Conservation (phyloP, 768 basidiomycete genomes). For the Auricularia cornea region DNA sequence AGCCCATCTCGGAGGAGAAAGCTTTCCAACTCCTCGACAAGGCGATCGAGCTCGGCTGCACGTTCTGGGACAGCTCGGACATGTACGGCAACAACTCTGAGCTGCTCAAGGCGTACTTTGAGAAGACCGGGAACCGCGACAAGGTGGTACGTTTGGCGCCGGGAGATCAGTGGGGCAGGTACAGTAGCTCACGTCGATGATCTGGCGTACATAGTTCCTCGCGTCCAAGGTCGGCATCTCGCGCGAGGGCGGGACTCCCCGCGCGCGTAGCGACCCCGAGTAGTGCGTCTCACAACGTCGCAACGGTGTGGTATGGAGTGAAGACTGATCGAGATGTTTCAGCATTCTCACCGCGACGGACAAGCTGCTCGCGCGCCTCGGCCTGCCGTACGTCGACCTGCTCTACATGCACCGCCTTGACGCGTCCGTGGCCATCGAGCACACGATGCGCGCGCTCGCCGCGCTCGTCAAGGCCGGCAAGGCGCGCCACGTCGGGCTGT, state of each 20-base stretch:
- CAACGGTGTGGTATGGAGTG: neutral
- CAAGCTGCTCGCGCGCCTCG: neutral
- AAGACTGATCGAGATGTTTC: neutral
- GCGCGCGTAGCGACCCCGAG: no score
- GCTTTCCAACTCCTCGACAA: neutral
- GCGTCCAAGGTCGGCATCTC: no score
- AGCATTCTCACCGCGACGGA: neutral
- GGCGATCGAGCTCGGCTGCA: neutral
- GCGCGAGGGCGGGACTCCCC: no score
- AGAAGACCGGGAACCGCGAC: neutral
- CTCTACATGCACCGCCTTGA: slow-evolving; percentile 13
- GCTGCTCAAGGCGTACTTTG: neutral
- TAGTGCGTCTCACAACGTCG: no score
- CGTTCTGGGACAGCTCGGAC: neutral
- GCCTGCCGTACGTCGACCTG: no score
- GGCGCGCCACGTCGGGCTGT: slow-evolving; percentile 3
- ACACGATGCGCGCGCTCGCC: neutral
- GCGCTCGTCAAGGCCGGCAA: neutral
- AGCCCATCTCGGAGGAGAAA: neutral
- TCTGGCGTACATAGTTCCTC: no score
- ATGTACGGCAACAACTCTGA: neutral
- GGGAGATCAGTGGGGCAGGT: no score
- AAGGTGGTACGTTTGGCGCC: neutral
- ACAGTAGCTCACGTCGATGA: no score
- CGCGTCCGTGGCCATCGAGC: slow-evolving; percentile 15